Evolutionary conservation across 805 yeast genomes (phyloP), one percentile per base, ranked within the genome.

Genomic region (Vanderwaltozyma yarrowii): DNA sequence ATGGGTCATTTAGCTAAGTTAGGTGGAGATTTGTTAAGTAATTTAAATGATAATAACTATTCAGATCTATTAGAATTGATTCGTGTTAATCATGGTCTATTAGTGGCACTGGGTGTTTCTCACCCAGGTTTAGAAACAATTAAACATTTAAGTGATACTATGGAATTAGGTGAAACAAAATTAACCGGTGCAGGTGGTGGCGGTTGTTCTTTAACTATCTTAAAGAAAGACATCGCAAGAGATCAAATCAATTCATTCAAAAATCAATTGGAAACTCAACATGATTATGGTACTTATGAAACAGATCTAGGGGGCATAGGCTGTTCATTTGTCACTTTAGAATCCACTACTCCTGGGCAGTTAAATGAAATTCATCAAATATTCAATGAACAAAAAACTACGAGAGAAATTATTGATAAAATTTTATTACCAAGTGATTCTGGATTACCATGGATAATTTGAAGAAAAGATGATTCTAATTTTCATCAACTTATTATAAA

Each of bases 101-200:
- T 92, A 31, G 85, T 77, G 3, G 70, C 96, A 0, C 59, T 92
- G 13, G 95, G 96, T 3, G 98, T 92, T 9, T 80, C 94, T 18
- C 98, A 92, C 58, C 95, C 96, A 8, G 70, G 80, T n/a, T 66
- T 92, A 41, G 98, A 92, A 56, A 66, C 69, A 36, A 75, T 89
- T 21, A 80, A 77, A 51, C 61, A 73, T 16, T 64, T 75, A n/a
- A 71, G 85, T 18, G 88, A 82, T 52, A 70, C 68, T 36, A 50
- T 74, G 40, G 56, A 65, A 4, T 59, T 92, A 14, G 98, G 98
- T 7, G 77, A 81, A 41, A 89, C 98, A 0, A 92, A 92, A 58
- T 70, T 92, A 38, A 92, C 98, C 0, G 98, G 98, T 30, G 98
- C 98, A 0, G 98, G 98, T 26, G 98, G 98, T 16, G 98, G 98